Conservation (phyloP, 306 rosid species). For the Prunus davidiana region DNA sequence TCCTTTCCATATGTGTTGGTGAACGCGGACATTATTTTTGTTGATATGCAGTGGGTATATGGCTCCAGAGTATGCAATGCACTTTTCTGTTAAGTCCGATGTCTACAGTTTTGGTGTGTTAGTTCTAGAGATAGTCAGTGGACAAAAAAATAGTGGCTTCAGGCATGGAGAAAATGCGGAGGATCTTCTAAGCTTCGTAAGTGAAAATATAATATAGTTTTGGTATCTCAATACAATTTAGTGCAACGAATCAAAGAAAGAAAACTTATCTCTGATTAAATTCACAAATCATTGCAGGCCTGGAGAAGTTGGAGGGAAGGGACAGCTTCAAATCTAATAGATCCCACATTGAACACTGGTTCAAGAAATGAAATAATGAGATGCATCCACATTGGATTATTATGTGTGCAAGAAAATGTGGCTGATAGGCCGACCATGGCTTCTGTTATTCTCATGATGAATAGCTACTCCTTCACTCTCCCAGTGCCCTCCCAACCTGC, state of each 20-base stretch:
- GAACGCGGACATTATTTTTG: background rate
- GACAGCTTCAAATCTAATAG: background rate
- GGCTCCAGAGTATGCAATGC: background rate
- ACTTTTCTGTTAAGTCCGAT: background rate
- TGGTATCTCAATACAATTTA: no score
- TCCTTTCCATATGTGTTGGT: background rate
- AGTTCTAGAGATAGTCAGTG: no score
- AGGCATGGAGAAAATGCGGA: no score
- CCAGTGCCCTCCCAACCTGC: slow-evolving; percentile 5
- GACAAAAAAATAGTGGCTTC: no score
- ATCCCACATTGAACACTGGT: background rate
- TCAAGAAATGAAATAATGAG: slow-evolving; percentile 1
- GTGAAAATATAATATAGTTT: no score
- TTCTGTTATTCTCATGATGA: background rate
- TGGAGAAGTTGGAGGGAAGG: slow-evolving; percentile 9
- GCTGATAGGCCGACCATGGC: background rate
- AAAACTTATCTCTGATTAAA: no score
- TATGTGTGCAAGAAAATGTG: slow-evolving; percentile 1
- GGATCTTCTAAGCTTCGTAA: no score
- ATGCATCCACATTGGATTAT: background rate
- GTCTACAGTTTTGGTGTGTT: background rate
- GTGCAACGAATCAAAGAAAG: no score
- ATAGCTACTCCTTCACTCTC: slow-evolving; percentile 1
- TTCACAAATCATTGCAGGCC: no score
- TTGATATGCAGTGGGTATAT: background rate